Evolutionary conservation across 805 yeast genomes (phyloP).

Genomic region (Crinitomyces ghanaensis): DNA sequence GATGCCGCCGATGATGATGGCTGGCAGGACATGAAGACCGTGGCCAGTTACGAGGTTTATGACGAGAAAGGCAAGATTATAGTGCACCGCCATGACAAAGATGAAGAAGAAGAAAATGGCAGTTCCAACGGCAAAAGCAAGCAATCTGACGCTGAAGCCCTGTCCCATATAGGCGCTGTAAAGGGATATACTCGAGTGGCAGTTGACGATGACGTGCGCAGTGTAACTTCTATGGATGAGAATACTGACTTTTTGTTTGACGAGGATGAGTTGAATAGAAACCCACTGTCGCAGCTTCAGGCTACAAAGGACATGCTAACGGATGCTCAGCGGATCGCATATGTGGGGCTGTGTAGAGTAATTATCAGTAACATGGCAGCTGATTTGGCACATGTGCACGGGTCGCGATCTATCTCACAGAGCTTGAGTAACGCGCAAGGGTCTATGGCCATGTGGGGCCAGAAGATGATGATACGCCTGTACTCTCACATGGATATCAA

Average conservation of each 20-base stretch:
- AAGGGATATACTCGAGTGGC: constrained; percentile 83
- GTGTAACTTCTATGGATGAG: constrained; percentile 39
- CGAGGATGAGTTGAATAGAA: constrained; percentile 31
- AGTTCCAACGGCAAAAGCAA: constrained; percentile 3
- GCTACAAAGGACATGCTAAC: constrained; percentile 71
- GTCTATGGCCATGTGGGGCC: constrained; percentile 76
- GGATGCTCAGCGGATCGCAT: constrained; percentile 83
- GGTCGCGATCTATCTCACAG: constrained; percentile 41
- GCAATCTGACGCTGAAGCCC: constrained; percentile 13
- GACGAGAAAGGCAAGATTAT: constrained; percentile 50
- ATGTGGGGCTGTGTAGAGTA: constrained; percentile 73
- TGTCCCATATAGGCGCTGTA: constrained; percentile 34
- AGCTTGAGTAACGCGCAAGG: constrained; percentile 58
- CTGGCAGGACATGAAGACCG: constrained; percentile 85
- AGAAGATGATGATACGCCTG: constrained; percentile 54
- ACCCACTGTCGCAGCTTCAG: constrained; percentile 55
- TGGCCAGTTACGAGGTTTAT: constrained; percentile 65
- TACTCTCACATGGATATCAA: constrained; percentile 71
- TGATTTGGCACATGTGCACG: constrained; percentile 46
- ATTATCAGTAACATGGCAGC: constrained; percentile 72
- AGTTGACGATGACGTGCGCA: constrained; percentile 71
- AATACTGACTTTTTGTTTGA: constrained; percentile 47
- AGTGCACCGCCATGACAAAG: constrained; percentile 16
- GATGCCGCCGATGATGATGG: constrained; percentile 23
- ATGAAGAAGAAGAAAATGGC: constrained; percentile 15